A percentile compares a stretch with the other conserved stretches of the same genome.
These are phyloP conservation scores for Russula foetens DNA, from an alignment of 768 basidiomycete genomes.

Conservation along the genomic window DNA sequence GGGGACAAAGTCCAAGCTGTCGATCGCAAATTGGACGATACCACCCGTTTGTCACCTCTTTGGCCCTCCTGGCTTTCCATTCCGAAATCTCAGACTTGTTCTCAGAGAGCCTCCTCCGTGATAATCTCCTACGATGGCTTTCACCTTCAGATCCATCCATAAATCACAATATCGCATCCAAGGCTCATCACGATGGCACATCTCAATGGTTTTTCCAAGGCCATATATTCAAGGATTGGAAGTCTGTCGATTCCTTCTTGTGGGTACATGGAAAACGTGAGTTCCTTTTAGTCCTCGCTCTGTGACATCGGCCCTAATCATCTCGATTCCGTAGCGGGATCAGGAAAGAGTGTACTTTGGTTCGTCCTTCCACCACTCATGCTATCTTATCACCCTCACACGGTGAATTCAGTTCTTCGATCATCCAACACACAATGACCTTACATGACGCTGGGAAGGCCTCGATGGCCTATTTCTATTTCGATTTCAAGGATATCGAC, in stretches of 20 bases:
- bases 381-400: neutral
- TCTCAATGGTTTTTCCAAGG: neutral
- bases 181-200: neutral
- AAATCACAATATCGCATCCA: neutral
- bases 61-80: neutral
- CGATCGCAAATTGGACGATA: neutral
- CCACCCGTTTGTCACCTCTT: neutral
- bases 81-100: neutral
- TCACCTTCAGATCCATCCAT: neutral
- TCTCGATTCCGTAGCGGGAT: neutral
- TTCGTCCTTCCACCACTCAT: neutral
- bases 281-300: neutral
- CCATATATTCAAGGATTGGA: neutral
- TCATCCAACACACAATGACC: neutral
- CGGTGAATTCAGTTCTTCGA: neutral
- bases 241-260: neutral
- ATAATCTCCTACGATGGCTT: neutral
- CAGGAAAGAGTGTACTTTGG: constrained; percentile 1
- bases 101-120: neutral
- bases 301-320: neutral
- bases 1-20: no score
- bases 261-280: neutral
- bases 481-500: neutral
- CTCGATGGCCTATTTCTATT: constrained; percentile 5
- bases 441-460: neutral